A percentile compares a stretch with the other conserved stretches of the same genome.
phyloP scores from a whole-genome alignment of 202 grass and related monocot genomes.

The Saccharum hybrid region DNA sequence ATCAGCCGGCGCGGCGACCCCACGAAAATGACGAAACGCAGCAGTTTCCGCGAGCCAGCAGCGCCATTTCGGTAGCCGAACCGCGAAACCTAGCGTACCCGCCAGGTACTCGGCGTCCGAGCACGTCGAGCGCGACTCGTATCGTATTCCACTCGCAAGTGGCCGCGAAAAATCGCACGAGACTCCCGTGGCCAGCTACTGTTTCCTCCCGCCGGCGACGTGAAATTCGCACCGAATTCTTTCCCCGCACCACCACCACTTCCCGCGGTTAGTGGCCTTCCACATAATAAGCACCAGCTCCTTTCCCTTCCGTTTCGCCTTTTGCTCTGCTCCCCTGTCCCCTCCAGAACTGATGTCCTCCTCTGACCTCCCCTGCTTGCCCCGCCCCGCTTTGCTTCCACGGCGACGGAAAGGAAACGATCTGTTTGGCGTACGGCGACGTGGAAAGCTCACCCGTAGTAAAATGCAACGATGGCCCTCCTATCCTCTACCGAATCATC shows the following conservation, averaged over 20 bases:
- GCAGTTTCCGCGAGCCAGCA: not conserved
- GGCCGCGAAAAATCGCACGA: not conserved
- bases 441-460: slow-evolving; percentile 56
- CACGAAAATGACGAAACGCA: no score
- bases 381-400: not conserved
- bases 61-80: slow-evolving; percentile 2
- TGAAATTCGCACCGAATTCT: slow-evolving; percentile 6
- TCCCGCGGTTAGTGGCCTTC: slow-evolving; percentile 30
- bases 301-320: not conserved
- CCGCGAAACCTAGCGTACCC: not conserved
- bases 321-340: not conserved
- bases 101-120: not conserved
- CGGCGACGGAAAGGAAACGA: not conserved
- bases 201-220: not conserved
- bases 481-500: not conserved
- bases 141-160: not conserved
- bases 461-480: no score
- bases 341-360: not conserved
- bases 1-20: not conserved
- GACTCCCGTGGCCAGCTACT: not conserved
- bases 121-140: no score
- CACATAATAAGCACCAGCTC: not conserved
- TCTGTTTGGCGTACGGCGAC: slow-evolving; percentile 22
- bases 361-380: no score
- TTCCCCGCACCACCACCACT: not conserved